Conservation (phyloP, 2,329 filamentous ascomycete species). For the Pleurostoma richardsiae region DNA sequence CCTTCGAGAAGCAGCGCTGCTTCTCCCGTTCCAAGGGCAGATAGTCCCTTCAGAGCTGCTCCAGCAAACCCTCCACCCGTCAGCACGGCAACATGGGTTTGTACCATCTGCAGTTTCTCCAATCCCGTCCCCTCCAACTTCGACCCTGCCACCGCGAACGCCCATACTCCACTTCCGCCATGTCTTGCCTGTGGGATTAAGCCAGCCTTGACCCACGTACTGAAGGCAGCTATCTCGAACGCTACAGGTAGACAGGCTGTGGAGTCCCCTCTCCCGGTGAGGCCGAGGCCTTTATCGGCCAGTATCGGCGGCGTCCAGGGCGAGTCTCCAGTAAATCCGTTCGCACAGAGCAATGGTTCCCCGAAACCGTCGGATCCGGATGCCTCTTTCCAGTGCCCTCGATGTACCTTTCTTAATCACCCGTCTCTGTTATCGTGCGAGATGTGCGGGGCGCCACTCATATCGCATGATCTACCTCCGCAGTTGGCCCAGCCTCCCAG, state of each 20-base stretch:
- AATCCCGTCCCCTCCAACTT: constrained; percentile 93
- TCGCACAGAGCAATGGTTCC: constrained; percentile 2
- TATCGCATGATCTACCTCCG: constrained; percentile 43
- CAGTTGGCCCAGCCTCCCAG: constrained; percentile 21
- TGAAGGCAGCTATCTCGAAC: constrained; percentile 81
- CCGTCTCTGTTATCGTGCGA: constrained; percentile 82
- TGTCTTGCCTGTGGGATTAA: constrained; percentile 94
- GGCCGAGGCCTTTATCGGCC: constrained; percentile 12
- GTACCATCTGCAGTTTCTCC: constrained; percentile 91
- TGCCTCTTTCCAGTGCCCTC: constrained; percentile 62
- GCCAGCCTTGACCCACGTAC: constrained; percentile 72
- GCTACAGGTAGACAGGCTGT: constrained; percentile 50
- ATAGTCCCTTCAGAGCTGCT: constrained; percentile 35
- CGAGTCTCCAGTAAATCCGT: too few species aligned
- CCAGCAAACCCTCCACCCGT: constrained; percentile 40
- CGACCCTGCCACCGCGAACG: constrained; percentile 74
- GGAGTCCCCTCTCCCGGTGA: constrained; percentile 21
- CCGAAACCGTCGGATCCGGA: constrained; percentile 20
- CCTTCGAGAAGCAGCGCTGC: constrained; percentile 40
- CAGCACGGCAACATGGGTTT: constrained; percentile 81
- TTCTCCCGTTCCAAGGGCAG: constrained; percentile 38
- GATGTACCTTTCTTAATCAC: constrained; percentile 93
- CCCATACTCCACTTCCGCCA: constrained; percentile 74
- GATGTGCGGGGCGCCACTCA: constrained; percentile 77
- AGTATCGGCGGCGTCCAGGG: constrained; percentile 3